These are phyloP conservation scores for Pythium aquatile DNA, from an alignment of 352 stramenopile genomes.

Conservation along the genomic window DNA sequence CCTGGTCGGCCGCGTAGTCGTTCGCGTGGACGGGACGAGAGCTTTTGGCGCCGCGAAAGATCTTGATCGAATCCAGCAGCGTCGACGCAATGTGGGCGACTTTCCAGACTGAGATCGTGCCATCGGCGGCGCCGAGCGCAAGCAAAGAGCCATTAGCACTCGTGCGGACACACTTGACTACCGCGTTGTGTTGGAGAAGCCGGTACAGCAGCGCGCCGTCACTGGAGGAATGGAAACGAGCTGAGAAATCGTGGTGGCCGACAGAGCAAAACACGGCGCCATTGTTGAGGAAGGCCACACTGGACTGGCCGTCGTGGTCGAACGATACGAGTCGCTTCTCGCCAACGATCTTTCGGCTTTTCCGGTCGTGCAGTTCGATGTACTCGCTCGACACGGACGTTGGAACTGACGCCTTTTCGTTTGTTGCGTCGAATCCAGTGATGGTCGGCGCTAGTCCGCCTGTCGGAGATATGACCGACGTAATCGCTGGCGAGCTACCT, in stretches of 20 bases:
- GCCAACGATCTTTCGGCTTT: slow-evolving; percentile 52
- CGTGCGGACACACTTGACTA: slow-evolving; percentile 63
- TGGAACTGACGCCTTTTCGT: slow-evolving; percentile 10
- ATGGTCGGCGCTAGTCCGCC: slow-evolving; percentile 12
- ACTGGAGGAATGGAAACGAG: slow-evolving; percentile 65
- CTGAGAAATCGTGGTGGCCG: slow-evolving; percentile 74
- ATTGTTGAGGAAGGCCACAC: slow-evolving; percentile 50
- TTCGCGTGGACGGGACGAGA: slow-evolving; percentile 68
- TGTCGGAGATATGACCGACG: slow-evolving; percentile 1
- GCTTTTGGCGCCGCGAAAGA: slow-evolving; percentile 60
- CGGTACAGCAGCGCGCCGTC: slow-evolving; percentile 74
- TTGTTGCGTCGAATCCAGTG: neutral
- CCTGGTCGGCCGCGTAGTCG: slow-evolving; percentile 75
- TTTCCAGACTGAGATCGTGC: slow-evolving; percentile 82
- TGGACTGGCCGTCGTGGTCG: slow-evolving; percentile 10
- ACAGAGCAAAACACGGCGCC: slow-evolving; percentile 63
- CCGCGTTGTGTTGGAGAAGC: slow-evolving; percentile 65
- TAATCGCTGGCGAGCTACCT: neutral
- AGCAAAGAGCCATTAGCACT: slow-evolving; percentile 49
- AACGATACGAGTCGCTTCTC: slow-evolving; percentile 41
- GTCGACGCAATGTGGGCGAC: slow-evolving; percentile 62
- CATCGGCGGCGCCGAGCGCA: slow-evolving; percentile 57
- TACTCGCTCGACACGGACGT: slow-evolving; percentile 15
- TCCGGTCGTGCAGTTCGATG: slow-evolving; percentile 46
- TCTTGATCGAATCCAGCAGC: slow-evolving; percentile 72